Conservation (phyloP, 2,329 filamentous ascomycete species). For the Huntiella moniliformis region DNA sequence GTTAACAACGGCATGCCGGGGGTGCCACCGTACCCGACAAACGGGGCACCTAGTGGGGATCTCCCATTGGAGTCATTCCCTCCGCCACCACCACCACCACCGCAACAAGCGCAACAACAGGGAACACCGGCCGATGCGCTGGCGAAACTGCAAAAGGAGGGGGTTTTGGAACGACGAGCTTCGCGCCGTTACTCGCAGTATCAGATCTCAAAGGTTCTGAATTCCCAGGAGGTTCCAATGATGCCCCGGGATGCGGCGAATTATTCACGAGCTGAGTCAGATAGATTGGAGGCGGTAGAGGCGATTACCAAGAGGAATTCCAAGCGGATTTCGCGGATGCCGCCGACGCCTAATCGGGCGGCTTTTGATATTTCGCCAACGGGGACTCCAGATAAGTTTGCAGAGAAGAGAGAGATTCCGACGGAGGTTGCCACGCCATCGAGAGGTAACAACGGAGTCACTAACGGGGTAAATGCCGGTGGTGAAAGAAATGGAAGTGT, state of each 20-base stretch:
- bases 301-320: slow-evolving; percentile 36
- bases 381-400: slow-evolving; percentile 3
- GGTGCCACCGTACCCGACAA: slow-evolving; percentile 49
- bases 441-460: not conserved
- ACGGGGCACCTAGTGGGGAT: slow-evolving; percentile 30
- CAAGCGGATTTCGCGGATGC: slow-evolving; percentile 27
- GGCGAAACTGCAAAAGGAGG: slow-evolving; percentile 75
- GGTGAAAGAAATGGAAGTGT: not conserved
- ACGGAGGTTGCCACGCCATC: not conserved
- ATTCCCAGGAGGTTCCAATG: slow-evolving; percentile 62
- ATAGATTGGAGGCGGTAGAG: slow-evolving; percentile 59
- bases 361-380: slow-evolving; percentile 6
- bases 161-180: slow-evolving; percentile 78
- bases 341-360: slow-evolving; percentile 26
- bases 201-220: slow-evolving; percentile 87
- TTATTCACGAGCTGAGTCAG: slow-evolving; percentile 56
- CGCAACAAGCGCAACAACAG: slow-evolving; percentile 37
- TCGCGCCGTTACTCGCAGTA: slow-evolving; percentile 90
- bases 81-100: slow-evolving; percentile 48
- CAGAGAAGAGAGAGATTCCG: slow-evolving; percentile 9
- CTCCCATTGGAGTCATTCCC: slow-evolving; percentile 47
- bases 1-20: slow-evolving; percentile 18
- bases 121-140: slow-evolving; percentile 53
- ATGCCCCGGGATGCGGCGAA: slow-evolving; percentile 69
- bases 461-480: slow-evolving; percentile 8